Conservation (phyloP, 2,329 filamentous ascomycete species). For the Calonectria naviculata region DNA sequence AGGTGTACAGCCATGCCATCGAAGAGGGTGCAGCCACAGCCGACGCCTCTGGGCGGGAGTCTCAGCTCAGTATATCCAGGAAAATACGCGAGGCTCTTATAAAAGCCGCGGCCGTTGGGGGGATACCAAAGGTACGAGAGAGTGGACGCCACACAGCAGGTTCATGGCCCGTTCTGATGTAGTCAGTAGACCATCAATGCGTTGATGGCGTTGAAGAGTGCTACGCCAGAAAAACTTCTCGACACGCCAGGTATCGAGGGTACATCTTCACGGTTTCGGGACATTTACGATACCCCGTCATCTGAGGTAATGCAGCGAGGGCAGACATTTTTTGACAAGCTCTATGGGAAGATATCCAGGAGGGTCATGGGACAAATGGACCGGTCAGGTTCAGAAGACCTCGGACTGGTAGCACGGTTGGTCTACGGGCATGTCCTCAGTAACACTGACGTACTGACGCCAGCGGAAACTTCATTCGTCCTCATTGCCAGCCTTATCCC, state of each 20-base stretch:
- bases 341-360: conserved; percentile 40
- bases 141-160: not conserved
- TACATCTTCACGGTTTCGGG: conserved; percentile 24
- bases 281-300: conserved; percentile 31
- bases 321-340: conserved; percentile 33
- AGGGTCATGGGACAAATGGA: conserved; percentile 41
- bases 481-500: conserved; percentile 42
- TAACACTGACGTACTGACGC: conserved; percentile 38
- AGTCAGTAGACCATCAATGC: conserved; percentile 36
- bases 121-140: conserved; percentile 38
- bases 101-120: conserved; percentile 39
- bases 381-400: conserved; percentile 37
- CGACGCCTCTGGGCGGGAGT: conserved; percentile 14
- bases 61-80: conserved; percentile 32
- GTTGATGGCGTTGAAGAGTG: conserved; percentile 33
- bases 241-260: conserved; percentile 19
- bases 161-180: conserved; percentile 14
- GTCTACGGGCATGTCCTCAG: conserved; percentile 41
- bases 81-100: conserved; percentile 39
- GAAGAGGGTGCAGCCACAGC: conserved; percentile 2
- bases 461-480: conserved; percentile 38
- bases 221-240: conserved; percentile 37
- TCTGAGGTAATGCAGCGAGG: conserved; percentile 31
- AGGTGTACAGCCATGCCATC: conserved; percentile 27
- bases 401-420: conserved; percentile 38